These are phyloP conservation scores for Rhynchosporium agropyri DNA, from an alignment of 2,329 filamentous ascomycete species.

Conservation along the genomic window DNA sequence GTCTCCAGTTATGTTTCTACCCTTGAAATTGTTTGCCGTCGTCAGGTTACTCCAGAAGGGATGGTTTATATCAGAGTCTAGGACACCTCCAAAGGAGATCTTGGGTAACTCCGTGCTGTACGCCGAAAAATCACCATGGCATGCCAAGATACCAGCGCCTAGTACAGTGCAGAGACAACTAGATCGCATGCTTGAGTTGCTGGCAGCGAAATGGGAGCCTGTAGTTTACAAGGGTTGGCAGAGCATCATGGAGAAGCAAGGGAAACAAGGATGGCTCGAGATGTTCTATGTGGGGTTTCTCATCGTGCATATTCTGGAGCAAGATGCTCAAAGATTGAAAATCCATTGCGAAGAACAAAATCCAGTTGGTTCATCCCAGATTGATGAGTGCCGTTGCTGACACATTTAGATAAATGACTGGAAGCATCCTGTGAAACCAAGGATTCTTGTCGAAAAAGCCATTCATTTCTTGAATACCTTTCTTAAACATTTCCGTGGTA, in stretches of 20 bases:
- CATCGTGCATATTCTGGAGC: slow-evolving; percentile 3
- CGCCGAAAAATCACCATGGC: slow-evolving; percentile 1
- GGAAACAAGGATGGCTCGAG: slow-evolving; percentile 2
- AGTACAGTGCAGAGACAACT: background rate
- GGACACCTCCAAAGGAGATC: slow-evolving; percentile 1
- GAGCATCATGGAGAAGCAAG: background rate
- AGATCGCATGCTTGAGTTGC: slow-evolving; percentile 3
- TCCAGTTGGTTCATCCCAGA: background rate
- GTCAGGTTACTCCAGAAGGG: background rate
- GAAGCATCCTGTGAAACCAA: slow-evolving; percentile 1
- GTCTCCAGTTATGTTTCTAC: background rate
- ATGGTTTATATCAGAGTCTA: slow-evolving; percentile 2
- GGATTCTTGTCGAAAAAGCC: slow-evolving; percentile 3
- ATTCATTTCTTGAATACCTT: background rate
- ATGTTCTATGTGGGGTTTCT: slow-evolving; percentile 3
- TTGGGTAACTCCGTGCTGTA: background rate
- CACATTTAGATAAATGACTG: background rate
- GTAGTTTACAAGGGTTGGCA: slow-evolving; percentile 1
- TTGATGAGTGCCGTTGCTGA: background rate
- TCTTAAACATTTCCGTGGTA: background rate
- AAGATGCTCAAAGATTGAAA: slow-evolving; percentile 3
- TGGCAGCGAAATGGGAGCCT: slow-evolving; percentile 1
- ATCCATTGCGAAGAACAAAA: slow-evolving; percentile 1
- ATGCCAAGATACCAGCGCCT: slow-evolving; percentile 1
- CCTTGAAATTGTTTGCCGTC: background rate